phyloP scores from a whole-genome alignment of 805 yeast genomes.

The Starmera caribaea region DNA sequence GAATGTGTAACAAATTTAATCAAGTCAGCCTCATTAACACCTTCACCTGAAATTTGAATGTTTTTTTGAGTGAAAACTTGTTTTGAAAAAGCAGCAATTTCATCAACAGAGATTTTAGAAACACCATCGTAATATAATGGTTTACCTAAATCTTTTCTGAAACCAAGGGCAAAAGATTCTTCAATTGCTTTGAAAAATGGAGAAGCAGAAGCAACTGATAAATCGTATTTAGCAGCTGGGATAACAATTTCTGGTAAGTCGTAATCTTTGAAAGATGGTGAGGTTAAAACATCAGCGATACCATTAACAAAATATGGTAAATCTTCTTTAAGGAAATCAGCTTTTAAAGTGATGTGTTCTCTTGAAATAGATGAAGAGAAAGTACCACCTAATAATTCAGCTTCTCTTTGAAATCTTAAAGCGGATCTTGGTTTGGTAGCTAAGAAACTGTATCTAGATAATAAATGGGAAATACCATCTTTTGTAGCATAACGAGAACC shows the following conservation, averaged over 20 bases:
- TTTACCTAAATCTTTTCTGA: constrained; percentile 83
- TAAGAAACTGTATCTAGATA: constrained; percentile 76
- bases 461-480: constrained; percentile 80
- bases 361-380: constrained; percentile 65
- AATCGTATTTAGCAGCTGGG: constrained; percentile 67
- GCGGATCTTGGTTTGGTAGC: constrained; percentile 80
- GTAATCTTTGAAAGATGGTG: constrained; percentile 70
- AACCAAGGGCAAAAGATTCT: constrained; percentile 68
- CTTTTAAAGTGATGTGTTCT: constrained; percentile 72
- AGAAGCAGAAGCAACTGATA: constrained; percentile 37
- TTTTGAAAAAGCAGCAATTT: constrained; percentile 56
- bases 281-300: constrained; percentile 61
- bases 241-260: constrained; percentile 75
- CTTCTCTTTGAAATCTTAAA: constrained; percentile 86
- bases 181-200: constrained; percentile 61
- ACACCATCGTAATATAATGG: constrained; percentile 69
- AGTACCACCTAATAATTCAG: constrained; percentile 86
- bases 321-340: constrained; percentile 78
- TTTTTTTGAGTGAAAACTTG: constrained; percentile 61
- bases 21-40: constrained; percentile 67
- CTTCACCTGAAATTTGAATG: constrained; percentile 62
- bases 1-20: constrained; percentile 56
- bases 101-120: constrained; percentile 47
- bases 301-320: constrained; percentile 89
- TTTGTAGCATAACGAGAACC: constrained; percentile 67